Evolutionary conservation across 345 rosid genomes (phyloP).

Genomic region (Angophora floribunda): DNA sequence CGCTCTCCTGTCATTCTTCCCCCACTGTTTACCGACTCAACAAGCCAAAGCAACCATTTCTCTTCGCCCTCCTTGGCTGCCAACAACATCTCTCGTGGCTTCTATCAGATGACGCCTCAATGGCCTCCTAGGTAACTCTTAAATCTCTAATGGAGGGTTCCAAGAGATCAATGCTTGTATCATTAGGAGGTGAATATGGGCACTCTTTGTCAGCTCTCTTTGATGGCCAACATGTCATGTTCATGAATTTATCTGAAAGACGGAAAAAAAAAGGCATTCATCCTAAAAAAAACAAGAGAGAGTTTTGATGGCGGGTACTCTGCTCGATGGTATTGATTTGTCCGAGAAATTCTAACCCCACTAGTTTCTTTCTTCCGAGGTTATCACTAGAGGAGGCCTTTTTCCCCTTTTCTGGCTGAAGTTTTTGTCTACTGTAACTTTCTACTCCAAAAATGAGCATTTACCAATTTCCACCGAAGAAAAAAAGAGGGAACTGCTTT

Average conservation of each 20-base stretch:
- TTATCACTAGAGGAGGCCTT: background rate
- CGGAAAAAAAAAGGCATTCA: background rate
- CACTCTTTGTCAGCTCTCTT: background rate
- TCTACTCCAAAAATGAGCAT: background rate
- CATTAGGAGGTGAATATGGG: background rate
- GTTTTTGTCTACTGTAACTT: background rate
- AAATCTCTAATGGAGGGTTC: background rate
- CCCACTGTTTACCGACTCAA: conserved; percentile 13
- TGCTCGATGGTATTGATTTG: background rate
- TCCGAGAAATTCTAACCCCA: background rate
- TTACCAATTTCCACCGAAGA: background rate
- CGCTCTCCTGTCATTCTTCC: conserved; percentile 43
- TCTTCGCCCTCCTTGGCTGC: background rate
- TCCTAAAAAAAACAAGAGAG: background rate
- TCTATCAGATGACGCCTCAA: background rate
- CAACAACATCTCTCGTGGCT: background rate
- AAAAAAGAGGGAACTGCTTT: background rate
- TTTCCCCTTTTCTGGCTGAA: background rate
- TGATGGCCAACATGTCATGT: background rate
- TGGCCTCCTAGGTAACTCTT: background rate
- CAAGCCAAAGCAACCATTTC: background rate
- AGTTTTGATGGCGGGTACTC: background rate
- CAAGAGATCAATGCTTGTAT: background rate
- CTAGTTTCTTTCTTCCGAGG: background rate
- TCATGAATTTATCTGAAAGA: background rate